phyloP scores from a whole-genome alignment of 1,139 yeast genomes.

The Lizanozyma gosingica region DNA sequence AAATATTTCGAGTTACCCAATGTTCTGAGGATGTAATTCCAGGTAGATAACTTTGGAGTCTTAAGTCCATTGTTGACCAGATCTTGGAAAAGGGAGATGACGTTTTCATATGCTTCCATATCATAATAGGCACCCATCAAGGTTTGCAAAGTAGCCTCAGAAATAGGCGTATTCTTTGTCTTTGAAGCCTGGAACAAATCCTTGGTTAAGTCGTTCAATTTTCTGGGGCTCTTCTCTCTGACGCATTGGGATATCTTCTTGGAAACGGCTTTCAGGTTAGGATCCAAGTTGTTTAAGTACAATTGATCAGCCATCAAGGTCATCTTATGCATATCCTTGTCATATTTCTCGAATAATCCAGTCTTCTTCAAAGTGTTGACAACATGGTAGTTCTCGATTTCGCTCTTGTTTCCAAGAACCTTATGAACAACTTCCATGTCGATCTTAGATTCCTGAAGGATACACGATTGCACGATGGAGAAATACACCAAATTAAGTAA shows the following conservation, averaged over 20 bases:
- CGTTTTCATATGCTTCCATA: slow-evolving; percentile 20
- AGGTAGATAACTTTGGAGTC: slow-evolving; percentile 20
- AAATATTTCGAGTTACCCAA: slow-evolving; percentile 24
- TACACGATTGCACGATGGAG: slow-evolving; percentile 25
- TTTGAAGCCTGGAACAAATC: slow-evolving; percentile 12
- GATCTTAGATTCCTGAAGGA: not conserved
- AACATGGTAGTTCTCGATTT: not conserved
- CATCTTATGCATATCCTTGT: slow-evolving; percentile 8
- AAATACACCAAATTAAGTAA: slow-evolving; percentile 23
- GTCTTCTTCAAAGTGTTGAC: slow-evolving; percentile 9
- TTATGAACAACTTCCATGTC: not conserved
- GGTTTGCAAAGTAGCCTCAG: slow-evolving; percentile 22
- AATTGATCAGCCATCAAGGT: slow-evolving; percentile 5
- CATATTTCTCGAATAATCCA: slow-evolving; percentile 7
- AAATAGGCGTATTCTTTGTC: slow-evolving; percentile 15
- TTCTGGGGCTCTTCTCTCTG: not conserved
- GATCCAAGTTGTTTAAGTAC: slow-evolving; percentile 19
- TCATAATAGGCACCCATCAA: slow-evolving; percentile 29
- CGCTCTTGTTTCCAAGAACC: not conserved
- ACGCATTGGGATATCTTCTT: not conserved
- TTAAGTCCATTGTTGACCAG: slow-evolving; percentile 19
- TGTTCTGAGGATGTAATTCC: slow-evolving; percentile 31
- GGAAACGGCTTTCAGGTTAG: slow-evolving; percentile 14
- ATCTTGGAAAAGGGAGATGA: slow-evolving; percentile 26
- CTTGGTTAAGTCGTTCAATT: not conserved